Evolutionary conservation across 768 basidiomycete genomes (phyloP).

Genomic region (Leccinum rimulosum): DNA sequence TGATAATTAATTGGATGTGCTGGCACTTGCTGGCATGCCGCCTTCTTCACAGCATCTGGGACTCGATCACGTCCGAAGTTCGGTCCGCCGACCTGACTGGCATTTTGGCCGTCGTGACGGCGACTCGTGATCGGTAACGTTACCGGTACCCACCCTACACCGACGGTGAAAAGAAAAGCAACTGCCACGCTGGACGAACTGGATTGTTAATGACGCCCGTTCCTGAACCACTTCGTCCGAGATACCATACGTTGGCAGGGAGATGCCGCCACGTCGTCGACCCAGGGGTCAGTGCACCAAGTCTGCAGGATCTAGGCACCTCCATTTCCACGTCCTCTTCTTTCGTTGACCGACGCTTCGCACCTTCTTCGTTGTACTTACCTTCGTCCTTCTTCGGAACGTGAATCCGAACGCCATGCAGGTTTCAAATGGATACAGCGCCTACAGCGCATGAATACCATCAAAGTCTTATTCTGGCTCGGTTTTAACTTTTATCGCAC

Average conservation of each 20-base stretch:
- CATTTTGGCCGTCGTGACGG: neutral
- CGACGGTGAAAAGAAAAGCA: neutral
- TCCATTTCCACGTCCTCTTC: conserved; percentile 44
- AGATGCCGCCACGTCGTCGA: neutral
- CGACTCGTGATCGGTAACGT: neutral
- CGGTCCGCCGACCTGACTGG: neutral
- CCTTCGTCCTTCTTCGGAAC: conserved; percentile 32
- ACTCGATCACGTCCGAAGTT: no score
- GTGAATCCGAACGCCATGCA: conserved; percentile 26
- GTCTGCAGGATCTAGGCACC: conserved; percentile 26
- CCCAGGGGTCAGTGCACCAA: conserved; percentile 20
- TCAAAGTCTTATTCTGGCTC: conserved; percentile 68
- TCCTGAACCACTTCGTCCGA: neutral
- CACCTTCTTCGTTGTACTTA: no score
- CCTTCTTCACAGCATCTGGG: neutral
- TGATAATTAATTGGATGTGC: neutral
- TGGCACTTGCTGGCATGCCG: neutral
- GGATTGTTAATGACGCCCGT: neutral
- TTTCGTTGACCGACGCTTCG: conserved; percentile 52
- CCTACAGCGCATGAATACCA: conserved; percentile 28
- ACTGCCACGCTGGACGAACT: no score
- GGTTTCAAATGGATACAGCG: conserved; percentile 14
- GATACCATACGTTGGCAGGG: neutral
- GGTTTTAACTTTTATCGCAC: conserved; percentile 73
- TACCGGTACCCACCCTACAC: neutral